Percentiles rank a stretch among this genome's conserved stretches.
These are phyloP conservation scores for Pseudonitzschia delicatissima DNA, from an alignment of 108 stramenopile species.

Conservation along the genomic window DNA sequence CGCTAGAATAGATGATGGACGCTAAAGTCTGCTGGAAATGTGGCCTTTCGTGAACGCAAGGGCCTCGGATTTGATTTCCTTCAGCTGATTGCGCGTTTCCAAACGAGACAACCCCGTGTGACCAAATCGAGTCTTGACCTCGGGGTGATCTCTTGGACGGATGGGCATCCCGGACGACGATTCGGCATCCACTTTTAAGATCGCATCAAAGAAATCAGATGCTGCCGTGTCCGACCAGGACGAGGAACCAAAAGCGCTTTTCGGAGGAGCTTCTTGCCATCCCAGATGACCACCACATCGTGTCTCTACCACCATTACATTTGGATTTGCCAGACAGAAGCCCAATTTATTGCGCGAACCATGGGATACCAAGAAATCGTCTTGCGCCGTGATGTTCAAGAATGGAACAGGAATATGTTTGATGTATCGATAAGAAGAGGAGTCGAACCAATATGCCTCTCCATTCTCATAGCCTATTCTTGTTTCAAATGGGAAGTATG, in stretches of 20 bases:
- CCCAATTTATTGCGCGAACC: conserved; percentile 49
- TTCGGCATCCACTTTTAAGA: conserved; percentile 33
- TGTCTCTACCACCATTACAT: conserved; percentile 79
- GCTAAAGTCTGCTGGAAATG: too few species aligned
- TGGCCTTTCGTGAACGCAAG: neutral
- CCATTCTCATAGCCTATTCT: conserved; percentile 66
- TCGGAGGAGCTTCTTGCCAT: conserved; percentile 76
- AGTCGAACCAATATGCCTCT: conserved; percentile 69
- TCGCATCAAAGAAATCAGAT: conserved; percentile 79
- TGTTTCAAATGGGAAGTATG: conserved; percentile 55
- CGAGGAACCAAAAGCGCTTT: conserved; percentile 38
- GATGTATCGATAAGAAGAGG: conserved; percentile 63
- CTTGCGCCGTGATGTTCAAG: conserved; percentile 68
- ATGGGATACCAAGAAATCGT: conserved; percentile 74
- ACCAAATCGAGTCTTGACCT: neutral
- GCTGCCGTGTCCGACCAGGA: conserved; percentile 84
- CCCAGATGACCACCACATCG: conserved; percentile 85
- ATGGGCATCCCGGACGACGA: neutral
- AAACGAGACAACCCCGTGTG: neutral
- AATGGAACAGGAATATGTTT: conserved; percentile 73
- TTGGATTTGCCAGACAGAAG: conserved; percentile 75
- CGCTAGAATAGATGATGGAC: too few species aligned
- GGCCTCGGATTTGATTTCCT: neutral
- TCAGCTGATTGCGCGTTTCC: neutral
- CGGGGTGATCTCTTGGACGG: too few species aligned